These are phyloP conservation scores for Rhinocladiella similis DNA, from an alignment of 2,329 filamentous ascomycete genomes.

Conservation along the genomic window DNA sequence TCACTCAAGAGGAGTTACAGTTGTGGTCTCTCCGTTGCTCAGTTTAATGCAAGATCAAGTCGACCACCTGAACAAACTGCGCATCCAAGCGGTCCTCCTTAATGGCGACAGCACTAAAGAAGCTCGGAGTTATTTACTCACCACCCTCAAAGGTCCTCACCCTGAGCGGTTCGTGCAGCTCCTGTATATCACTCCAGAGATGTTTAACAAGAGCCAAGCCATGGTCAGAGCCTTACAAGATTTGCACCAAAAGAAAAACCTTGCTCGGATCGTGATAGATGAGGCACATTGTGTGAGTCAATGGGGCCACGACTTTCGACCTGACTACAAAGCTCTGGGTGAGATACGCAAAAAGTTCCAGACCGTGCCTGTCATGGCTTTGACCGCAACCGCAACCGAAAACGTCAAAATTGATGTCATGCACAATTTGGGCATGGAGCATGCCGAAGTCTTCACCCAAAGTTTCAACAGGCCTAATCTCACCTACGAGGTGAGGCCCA, in stretches of 20 bases:
- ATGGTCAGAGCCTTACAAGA: slow-evolving; percentile 67
- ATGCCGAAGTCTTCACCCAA: slow-evolving; percentile 78
- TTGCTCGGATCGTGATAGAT: slow-evolving; percentile 92
- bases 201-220: slow-evolving; percentile 77
- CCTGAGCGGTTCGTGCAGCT: slow-evolving; percentile 80
- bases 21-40: slow-evolving; percentile 91
- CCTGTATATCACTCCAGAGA: slow-evolving; percentile 94
- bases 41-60: slow-evolving; percentile 99
- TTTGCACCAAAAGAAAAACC: slow-evolving; percentile 68
- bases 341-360: slow-evolving; percentile 70
- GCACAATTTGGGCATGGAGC: slow-evolving; percentile 80
- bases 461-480: slow-evolving; percentile 98
- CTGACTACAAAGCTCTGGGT: slow-evolving; percentile 88
- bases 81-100: slow-evolving; percentile 77
- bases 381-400: slow-evolving; percentile 92
- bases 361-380: slow-evolving; percentile 84
- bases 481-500: slow-evolving; percentile 78
- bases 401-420: slow-evolving; percentile 92
- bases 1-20: slow-evolving; percentile 79
- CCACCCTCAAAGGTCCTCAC: slow-evolving; percentile 59
- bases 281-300: slow-evolving; percentile 99
- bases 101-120: slow-evolving; percentile 71
- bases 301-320: slow-evolving; percentile 97
- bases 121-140: slow-evolving; percentile 67
- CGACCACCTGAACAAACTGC: slow-evolving; percentile 70